Conservation (phyloP, 495 filamentous ascomycete species). For the Baudoinia panamericana region DNA sequence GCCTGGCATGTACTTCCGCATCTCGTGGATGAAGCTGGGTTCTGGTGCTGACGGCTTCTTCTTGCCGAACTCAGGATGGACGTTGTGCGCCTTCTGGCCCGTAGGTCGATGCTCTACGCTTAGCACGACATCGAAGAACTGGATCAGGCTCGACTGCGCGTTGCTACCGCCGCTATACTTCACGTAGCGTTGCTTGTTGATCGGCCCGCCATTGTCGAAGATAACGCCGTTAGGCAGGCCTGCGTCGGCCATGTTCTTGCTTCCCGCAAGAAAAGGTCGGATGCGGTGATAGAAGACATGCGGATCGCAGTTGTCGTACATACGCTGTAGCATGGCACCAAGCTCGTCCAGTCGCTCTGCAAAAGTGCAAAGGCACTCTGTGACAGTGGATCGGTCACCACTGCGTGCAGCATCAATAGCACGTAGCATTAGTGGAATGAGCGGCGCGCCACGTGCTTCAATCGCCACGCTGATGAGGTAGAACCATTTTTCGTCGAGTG, state of each 20-base stretch:
- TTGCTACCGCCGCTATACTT: constrained; percentile 87
- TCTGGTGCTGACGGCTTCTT: constrained; percentile 39
- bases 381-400: constrained; percentile 57
- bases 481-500: constrained; percentile 96
- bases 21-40: constrained; percentile 84
- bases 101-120: constrained; percentile 87
- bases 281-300: constrained; percentile 89
- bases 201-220: constrained; percentile 58
- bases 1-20: constrained; percentile 94
- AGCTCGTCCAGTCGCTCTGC: constrained; percentile 83
- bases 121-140: constrained; percentile 88
- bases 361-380: constrained; percentile 57
- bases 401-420: constrained; percentile 71
- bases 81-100: constrained; percentile 46
- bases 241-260: constrained; percentile 91
- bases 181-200: constrained; percentile 49
- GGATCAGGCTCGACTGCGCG: constrained; percentile 86
- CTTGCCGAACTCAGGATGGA: constrained; percentile 29
- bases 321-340: constrained; percentile 54
- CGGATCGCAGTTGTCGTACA: constrained; percentile 89
- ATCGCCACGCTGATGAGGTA: constrained; percentile 91
- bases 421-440: constrained; percentile 72
- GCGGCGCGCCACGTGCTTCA: constrained; percentile 82
- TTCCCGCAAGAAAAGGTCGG: constrained; percentile 84
- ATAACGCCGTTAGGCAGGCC: constrained; percentile 76